phyloP scores from a whole-genome alignment of 768 basidiomycete genomes.

The Dentipellis sp. region DNA sequence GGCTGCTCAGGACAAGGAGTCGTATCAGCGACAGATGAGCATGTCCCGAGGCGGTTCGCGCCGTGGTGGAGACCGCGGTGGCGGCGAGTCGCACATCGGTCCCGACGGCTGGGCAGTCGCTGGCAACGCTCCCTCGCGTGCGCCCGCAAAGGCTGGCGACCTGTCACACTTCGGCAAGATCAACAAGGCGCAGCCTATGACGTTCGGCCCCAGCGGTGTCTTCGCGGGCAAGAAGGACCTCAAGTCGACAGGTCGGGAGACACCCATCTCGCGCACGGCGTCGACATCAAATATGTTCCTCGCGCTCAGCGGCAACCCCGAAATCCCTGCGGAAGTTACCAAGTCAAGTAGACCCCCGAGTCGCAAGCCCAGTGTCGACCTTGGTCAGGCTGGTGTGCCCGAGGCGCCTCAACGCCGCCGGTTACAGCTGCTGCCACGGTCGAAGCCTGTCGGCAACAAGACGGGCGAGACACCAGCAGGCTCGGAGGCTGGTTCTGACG shows the following conservation, averaged over 20 bases:
- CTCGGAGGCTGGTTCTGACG: conserved; percentile 39
- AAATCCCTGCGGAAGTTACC: conserved; percentile 41
- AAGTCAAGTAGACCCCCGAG: conserved; percentile 46
- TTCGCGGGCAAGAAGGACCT: conserved; percentile 65
- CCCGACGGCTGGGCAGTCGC: conserved; percentile 78
- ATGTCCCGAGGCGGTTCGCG: conserved; percentile 91
- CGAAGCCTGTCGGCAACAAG: conserved; percentile 47
- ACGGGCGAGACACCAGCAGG: conserved; percentile 31
- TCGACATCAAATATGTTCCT: conserved; percentile 85
- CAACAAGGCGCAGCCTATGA: conserved; percentile 51
- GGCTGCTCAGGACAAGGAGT: conserved; percentile 73
- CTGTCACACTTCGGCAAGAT: conserved; percentile 87
- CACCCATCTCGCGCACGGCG: conserved; percentile 66
- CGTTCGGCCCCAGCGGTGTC: conserved; percentile 79
- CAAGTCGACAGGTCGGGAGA: conserved; percentile 43
- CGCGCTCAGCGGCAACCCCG: conserved; percentile 61
- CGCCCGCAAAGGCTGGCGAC: conserved; percentile 75
- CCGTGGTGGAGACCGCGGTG: conserved; percentile 65
- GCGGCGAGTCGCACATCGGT: conserved; percentile 34
- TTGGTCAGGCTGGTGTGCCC: conserved; percentile 33
- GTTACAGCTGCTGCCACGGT: conserved; percentile 71
- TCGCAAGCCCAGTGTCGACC: conserved; percentile 43
- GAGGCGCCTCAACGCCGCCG: conserved; percentile 50
- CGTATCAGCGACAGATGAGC: conserved; percentile 51
- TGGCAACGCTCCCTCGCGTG: conserved; percentile 27